phyloP scores from a whole-genome alignment of 2,329 filamentous ascomycete species.

The Pseudopithomyces chartarum region DNA sequence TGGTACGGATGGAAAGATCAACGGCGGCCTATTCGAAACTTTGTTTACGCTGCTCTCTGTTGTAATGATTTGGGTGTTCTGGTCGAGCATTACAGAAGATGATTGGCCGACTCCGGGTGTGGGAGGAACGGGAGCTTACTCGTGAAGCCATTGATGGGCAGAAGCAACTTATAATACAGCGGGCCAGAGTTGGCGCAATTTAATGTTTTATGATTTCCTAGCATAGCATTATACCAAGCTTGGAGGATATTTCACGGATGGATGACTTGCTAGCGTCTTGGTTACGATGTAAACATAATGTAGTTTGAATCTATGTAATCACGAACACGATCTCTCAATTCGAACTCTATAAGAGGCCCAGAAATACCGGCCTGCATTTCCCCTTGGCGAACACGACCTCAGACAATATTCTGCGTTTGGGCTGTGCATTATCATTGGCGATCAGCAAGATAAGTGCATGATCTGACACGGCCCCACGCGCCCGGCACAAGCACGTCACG shows the following conservation, averaged over 20 bases:
- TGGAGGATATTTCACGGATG: conserved; percentile 31
- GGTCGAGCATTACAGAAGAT: conserved; percentile 98
- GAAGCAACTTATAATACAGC: conserved; percentile 6
- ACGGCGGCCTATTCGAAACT: conserved; percentile 90
- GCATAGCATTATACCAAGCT: conserved; percentile 48
- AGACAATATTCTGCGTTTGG: no score
- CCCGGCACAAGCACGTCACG: conserved; percentile 5
- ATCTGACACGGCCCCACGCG: not conserved
- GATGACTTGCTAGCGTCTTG: conserved; percentile 30
- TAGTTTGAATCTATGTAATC: conserved; percentile 18
- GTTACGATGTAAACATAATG: conserved; percentile 42
- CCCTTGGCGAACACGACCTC: no score
- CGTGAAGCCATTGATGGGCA: conserved; percentile 24
- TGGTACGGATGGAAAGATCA: conserved; percentile 82
- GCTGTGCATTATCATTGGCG: no score
- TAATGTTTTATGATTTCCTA: conserved; percentile 46
- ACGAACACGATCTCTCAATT: not conserved
- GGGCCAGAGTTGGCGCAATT: conserved; percentile 21
- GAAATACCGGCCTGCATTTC: no score
- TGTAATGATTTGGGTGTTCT: conserved; percentile 87
- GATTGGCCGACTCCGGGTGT: conserved; percentile 77
- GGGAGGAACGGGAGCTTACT: conserved; percentile 47
- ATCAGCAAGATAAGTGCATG: not conserved
- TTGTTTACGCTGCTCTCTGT: conserved; percentile 89
- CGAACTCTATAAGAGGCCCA: not conserved